Evolutionary conservation across 164 flowering plant genomes (phyloP), one percentile per base, ranked within the genome.

Genomic region (Cinnamomum chago): DNA sequence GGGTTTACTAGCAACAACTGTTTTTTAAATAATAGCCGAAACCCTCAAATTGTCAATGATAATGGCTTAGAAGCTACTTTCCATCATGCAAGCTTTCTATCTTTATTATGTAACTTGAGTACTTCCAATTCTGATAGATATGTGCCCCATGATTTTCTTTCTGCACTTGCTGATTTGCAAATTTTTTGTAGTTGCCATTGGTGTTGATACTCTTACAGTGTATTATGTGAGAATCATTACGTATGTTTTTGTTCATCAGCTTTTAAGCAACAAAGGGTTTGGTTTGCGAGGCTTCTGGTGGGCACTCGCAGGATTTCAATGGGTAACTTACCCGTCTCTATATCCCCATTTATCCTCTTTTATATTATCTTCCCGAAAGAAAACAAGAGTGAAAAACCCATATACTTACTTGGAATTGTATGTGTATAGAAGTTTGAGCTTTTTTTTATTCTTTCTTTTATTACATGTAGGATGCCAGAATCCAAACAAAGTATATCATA

Each of bases 281-380:
- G 86, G 86, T 71, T 74, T 85, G 73, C 72, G 79, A 52, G 84
- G 82, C 58, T 85, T 83, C 78, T 86, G 89, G 89, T 86, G 84
- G 80, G 82, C 80, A 15, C 85, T 85, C 9, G 83, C 82, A 64
- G 87, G 79, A 70, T 86, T 86, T 71, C 89, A 86, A 76, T 86
- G 89, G 89, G 89, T 86, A 82, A 77, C 14, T 17, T 20, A 55
- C 47, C 47, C 0, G 2, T 5, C 10, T 6, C 47, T 40, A 40
- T 40, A 40, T 40, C 47, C 7, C n/a, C 47, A 7, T 71, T 50
- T 50, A 13, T 55, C 2, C 68, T 14, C 22, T 1, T 40, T 58
- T n/a, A 9, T 22, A 60, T 30, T 20, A 58, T 33, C 27, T n/a
- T 58, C 27, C 62, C 18, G 17, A 10, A 40, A 62, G 18, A 40